Percentiles rank a stretch among this genome's conserved stretches.
Evolutionary conservation across 1,284 basidiomycete species (phyloP).

Genomic region (Melampsora larici-populina): DNA sequence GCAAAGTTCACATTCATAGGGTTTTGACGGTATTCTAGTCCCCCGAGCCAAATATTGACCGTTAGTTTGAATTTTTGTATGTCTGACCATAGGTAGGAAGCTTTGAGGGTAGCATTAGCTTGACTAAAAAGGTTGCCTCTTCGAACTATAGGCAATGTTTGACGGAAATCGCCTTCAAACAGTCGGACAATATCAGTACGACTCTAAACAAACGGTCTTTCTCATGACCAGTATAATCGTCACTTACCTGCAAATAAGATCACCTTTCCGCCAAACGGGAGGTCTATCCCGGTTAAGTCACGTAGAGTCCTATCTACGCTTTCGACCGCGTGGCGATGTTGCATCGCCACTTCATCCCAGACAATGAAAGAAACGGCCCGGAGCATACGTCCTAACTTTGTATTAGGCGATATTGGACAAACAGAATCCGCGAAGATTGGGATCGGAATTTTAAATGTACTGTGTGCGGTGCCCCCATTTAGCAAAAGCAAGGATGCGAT

Average conservation of each 20-base stretch:
- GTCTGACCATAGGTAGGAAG: too few species aligned
- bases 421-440: background rate
- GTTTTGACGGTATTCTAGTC: too few species aligned
- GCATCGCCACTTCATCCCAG: slow-evolving; percentile 14
- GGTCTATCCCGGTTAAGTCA: background rate
- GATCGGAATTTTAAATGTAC: background rate
- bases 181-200: too few species aligned
- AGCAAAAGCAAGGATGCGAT: background rate
- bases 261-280: slow-evolving; percentile 7
- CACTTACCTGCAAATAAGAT: too few species aligned
- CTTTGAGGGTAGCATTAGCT: background rate
- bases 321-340: background rate
- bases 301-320: background rate
- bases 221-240: too few species aligned
- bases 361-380: background rate
- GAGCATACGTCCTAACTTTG: background rate
- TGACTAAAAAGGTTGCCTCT: background rate
- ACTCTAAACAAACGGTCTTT: too few species aligned
- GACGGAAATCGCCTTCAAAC: slow-evolving; percentile 17
- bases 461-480: background rate
- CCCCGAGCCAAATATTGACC: too few species aligned
- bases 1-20: too few species aligned
- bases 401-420: background rate
- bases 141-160: background rate
- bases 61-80: background rate